A percentile compares a stretch with the other conserved stretches of the same genome.
phyloP scores from a whole-genome alignment of 805 yeast genomes.

The Yarrowia sp. region DNA sequence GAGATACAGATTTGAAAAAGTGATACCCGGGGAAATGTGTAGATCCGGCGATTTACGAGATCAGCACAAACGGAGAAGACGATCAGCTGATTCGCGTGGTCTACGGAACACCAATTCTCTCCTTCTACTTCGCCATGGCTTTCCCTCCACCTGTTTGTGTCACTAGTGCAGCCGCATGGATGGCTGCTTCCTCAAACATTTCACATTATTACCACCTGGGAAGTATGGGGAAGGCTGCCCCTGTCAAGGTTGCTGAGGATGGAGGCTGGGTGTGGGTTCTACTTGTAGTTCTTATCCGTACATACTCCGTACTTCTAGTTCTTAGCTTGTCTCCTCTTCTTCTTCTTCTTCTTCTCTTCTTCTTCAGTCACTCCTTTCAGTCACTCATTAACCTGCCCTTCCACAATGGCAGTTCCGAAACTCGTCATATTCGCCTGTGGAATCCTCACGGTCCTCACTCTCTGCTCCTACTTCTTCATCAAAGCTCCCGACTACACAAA shows the following conservation, averaged over 20 bases:
- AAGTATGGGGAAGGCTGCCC: neutral
- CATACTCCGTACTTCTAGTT: too few relatives aligned
- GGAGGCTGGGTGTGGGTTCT: too few relatives aligned
- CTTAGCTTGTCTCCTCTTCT: too few relatives aligned
- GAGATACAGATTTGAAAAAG: neutral
- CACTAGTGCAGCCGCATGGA: neutral
- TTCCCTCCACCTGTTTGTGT: neutral
- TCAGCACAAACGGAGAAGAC: neutral
- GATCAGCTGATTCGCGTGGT: too few relatives aligned
- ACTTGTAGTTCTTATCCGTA: too few relatives aligned
- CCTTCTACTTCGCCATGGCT: neutral
- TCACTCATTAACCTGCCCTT: too few relatives aligned
- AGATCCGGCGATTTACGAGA: too few relatives aligned
- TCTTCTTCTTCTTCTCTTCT: too few relatives aligned
- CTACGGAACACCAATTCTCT: too few relatives aligned
- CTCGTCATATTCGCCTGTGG: constrained; percentile 3
- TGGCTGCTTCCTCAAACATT: neutral
- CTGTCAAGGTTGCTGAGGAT: neutral
- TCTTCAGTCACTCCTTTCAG: too few relatives aligned
- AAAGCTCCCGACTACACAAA: neutral
- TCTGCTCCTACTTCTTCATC: constrained; percentile 25
- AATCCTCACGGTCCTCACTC: constrained; percentile 2
- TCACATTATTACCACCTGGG: neutral
- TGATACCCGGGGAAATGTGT: too few relatives aligned
- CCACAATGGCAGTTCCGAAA: neutral